These are phyloP conservation scores for Trypanosoma lewisi DNA, from an alignment of 208 protist species.

Conservation along the genomic window DNA sequence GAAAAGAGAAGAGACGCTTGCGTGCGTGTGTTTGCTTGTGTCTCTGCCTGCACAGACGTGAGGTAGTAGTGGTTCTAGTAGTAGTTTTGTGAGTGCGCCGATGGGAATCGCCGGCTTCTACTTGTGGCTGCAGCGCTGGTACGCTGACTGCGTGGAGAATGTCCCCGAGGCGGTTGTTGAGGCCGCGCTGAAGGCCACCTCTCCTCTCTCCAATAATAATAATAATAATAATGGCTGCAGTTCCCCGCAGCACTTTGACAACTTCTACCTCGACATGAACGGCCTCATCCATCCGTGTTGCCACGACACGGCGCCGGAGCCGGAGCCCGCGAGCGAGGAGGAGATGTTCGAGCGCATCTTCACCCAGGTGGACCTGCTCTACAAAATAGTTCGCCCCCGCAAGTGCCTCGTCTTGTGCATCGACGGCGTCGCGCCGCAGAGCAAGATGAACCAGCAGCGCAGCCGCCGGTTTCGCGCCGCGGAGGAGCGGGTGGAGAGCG, in stretches of 20 bases:
- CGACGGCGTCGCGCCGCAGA: constrained; percentile 98
- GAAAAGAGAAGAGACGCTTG: no score
- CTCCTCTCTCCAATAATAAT: no score
- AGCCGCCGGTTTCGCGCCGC: constrained; percentile 96
- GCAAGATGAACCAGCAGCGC: constrained; percentile 99
- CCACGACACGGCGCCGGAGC: constrained; percentile 94
- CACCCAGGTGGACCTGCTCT: constrained; percentile 97
- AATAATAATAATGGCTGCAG: background rate
- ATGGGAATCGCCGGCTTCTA: constrained; percentile 93
- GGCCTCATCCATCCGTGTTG: constrained; percentile 99
- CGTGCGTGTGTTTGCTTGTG: background rate
- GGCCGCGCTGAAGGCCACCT: constrained; percentile 40
- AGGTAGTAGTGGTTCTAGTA: background rate
- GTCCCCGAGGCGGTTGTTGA: constrained; percentile 73
- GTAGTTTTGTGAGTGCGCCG: background rate
- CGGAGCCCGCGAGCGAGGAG: constrained; percentile 81
- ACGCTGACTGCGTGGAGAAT: constrained; percentile 76
- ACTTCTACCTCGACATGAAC: constrained; percentile 99
- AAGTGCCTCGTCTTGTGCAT: constrained; percentile 97
- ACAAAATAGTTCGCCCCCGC: constrained; percentile 96
- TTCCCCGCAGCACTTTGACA: constrained; percentile 82
- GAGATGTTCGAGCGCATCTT: constrained; percentile 95
- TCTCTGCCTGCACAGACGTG: background rate
- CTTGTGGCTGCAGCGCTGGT: constrained; percentile 86
- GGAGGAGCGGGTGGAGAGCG: constrained; percentile 85